Conservation (phyloP, 768 basidiomycete genomes). For the Suillus placidus region DNA sequence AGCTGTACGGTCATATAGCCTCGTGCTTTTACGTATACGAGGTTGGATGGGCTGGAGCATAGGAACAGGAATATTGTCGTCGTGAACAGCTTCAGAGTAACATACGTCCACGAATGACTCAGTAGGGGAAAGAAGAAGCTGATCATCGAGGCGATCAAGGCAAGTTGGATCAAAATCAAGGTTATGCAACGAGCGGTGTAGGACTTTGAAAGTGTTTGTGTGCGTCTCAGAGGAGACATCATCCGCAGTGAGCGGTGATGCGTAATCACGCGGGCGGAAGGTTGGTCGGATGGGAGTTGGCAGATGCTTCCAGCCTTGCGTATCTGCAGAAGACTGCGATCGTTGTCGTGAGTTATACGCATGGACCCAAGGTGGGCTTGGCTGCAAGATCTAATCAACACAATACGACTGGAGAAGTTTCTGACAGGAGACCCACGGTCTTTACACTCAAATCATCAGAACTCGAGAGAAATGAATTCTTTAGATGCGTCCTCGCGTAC, state of each 20-base stretch:
- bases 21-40: conserved; percentile 32
- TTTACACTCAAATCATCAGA: conserved; percentile 31
- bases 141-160: conserved; percentile 45
- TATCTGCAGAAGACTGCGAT: conserved; percentile 36
- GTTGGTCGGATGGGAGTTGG: conserved; percentile 37
- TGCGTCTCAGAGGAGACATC: conserved; percentile 29
- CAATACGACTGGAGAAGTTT: not conserved
- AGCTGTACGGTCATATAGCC: conserved; percentile 34
- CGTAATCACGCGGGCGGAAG: conserved; percentile 37
- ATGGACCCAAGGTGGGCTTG: conserved; percentile 14
- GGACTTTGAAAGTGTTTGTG: conserved; percentile 34
- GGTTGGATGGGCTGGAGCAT: conserved; percentile 35
- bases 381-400: conserved; percentile 19
- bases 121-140: conserved; percentile 42
- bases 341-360: conserved; percentile 27
- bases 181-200: conserved; percentile 37
- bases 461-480: conserved; percentile 28
- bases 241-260: conserved; percentile 34
- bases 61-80: conserved; percentile 28
- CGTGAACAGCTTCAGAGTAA: conserved; percentile 43
- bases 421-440: conserved; percentile 17
- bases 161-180: conserved; percentile 44
- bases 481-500: conserved; percentile 35
- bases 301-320: conserved; percentile 34
- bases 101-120: conserved; percentile 48